These are phyloP conservation scores for Delitschia confertaspora DNA, from an alignment of 495 filamentous ascomycete genomes.

Conservation along the genomic window DNA sequence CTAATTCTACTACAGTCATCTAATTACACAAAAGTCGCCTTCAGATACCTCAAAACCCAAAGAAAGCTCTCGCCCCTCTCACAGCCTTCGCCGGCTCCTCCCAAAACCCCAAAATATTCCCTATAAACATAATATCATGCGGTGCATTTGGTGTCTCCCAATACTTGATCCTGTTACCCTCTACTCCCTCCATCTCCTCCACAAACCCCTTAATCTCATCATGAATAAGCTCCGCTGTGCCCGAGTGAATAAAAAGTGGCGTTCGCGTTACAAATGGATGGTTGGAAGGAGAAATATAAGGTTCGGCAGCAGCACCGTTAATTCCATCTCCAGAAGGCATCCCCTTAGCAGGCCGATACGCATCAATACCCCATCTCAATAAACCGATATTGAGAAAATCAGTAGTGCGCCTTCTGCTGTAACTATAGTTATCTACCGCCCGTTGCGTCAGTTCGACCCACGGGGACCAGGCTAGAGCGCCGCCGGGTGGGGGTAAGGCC, in stretches of 20 bases:
- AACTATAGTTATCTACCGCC: conserved; percentile 16
- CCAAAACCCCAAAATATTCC: conserved; percentile 29
- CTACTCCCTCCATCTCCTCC: conserved; percentile 20
- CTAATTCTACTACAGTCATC: too few relatives aligned
- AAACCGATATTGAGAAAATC: conserved; percentile 34
- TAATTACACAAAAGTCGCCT: too few relatives aligned
- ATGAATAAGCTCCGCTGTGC: conserved; percentile 36
- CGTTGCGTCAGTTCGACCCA: conserved; percentile 31
- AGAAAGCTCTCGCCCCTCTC: conserved; percentile 29
- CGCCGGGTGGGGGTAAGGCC: conserved; percentile 3
- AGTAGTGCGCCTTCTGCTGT: conserved; percentile 26
- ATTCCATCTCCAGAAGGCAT: conserved; percentile 1
- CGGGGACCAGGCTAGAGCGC: conserved; percentile 33
- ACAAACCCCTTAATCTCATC: conserved; percentile 32
- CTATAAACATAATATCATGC: conserved; percentile 37
- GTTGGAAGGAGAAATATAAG: conserved; percentile 33
- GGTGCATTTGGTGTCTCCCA: conserved; percentile 29
- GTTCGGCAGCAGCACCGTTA: conserved; percentile 7
- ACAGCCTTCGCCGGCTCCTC: conserved; percentile 31
- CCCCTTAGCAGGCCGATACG: conserved; percentile 24
- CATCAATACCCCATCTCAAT: conserved; percentile 30
- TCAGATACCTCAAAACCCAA: too few relatives aligned
- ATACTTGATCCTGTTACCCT: conserved; percentile 25
- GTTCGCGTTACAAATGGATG: conserved; percentile 34
- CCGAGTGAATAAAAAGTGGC: conserved; percentile 35